These are phyloP conservation scores for Amylostereum areolatum DNA, from an alignment of 1,284 basidiomycete genomes.

Conservation along the genomic window DNA sequence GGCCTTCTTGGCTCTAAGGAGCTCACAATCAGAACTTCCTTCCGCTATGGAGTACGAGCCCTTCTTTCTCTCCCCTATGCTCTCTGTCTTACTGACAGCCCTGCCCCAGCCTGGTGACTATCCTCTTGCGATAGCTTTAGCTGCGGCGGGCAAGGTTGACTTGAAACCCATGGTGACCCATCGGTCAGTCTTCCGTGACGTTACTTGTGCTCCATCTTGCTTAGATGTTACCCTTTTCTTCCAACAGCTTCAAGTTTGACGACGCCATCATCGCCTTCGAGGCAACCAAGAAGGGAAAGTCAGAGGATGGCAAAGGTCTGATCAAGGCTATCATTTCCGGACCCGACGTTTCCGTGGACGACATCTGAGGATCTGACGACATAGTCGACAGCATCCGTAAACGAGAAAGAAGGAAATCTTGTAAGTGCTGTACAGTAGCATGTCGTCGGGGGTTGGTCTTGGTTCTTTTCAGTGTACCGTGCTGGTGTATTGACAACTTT, in stretches of 20 bases:
- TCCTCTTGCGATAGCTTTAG: constrained; percentile 78
- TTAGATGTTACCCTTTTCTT: neutral
- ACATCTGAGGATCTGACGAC: constrained; percentile 9
- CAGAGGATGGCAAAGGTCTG: constrained; percentile 66
- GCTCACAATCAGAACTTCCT: constrained; percentile 77
- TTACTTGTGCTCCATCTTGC: neutral
- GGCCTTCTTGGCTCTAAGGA: constrained; percentile 68
- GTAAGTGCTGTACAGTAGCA: too few relatives aligned
- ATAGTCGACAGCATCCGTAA: too few relatives aligned
- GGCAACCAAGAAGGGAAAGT: constrained; percentile 73
- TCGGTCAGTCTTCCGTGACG: constrained; percentile 39
- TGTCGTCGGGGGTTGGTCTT: too few relatives aligned
- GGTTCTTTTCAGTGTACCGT: too few relatives aligned
- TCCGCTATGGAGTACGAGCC: constrained; percentile 73
- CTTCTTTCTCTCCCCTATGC: constrained; percentile 1
- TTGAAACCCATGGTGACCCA: constrained; percentile 88
- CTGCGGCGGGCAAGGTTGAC: constrained; percentile 74
- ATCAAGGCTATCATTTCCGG: constrained; percentile 78
- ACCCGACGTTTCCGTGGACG: constrained; percentile 43
- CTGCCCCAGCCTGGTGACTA: constrained; percentile 70
- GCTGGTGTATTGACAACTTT: too few relatives aligned
- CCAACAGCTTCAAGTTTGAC: constrained; percentile 64
- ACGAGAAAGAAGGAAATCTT: too few relatives aligned
- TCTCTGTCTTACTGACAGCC: constrained; percentile 1
- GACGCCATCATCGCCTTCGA: constrained; percentile 79